Conservation (phyloP, 306 rosid genomes). For the Malus sylvestris region DNA sequence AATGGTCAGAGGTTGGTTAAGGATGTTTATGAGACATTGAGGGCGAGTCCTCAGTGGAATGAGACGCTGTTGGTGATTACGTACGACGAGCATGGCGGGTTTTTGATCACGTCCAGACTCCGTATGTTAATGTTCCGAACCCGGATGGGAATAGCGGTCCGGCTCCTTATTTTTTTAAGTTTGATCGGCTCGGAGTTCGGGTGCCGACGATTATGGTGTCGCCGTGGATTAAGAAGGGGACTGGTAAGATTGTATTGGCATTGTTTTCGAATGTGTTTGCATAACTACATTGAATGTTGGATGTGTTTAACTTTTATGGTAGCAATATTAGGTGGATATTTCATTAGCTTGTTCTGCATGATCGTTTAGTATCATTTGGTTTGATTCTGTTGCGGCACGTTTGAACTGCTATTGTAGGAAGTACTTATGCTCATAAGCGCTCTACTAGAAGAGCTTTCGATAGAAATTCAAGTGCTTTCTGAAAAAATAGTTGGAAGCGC, state of each 20-base stretch:
- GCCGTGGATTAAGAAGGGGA: slow-evolving; percentile 98
- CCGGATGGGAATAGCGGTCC: slow-evolving; percentile 99
- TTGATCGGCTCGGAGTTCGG: slow-evolving; percentile 94
- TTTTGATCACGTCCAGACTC: slow-evolving; percentile 89
- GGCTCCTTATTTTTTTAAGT: slow-evolving; percentile 94
- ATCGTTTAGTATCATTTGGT: background rate
- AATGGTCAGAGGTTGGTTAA: slow-evolving; percentile 88
- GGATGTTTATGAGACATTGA: slow-evolving; percentile 85
- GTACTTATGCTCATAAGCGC: background rate
- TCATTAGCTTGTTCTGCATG: background rate
- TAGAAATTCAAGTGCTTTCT: no score
- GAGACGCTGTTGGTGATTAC: slow-evolving; percentile 80
- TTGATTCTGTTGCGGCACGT: background rate
- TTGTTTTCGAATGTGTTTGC: background rate
- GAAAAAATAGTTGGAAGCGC: no score
- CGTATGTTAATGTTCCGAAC: slow-evolving; percentile 72
- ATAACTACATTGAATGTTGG: background rate
- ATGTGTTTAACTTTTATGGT: background rate
- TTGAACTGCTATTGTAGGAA: background rate
- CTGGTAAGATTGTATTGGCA: slow-evolving; percentile 42
- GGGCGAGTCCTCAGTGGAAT: slow-evolving; percentile 95
- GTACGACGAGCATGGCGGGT: slow-evolving; percentile 97
- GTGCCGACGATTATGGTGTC: slow-evolving; percentile 95
- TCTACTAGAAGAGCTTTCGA: no score
- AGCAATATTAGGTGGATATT: background rate